Evolutionary conservation across 257 asterid genomes (phyloP).

Genomic region (Solanum tarapatanum): DNA sequence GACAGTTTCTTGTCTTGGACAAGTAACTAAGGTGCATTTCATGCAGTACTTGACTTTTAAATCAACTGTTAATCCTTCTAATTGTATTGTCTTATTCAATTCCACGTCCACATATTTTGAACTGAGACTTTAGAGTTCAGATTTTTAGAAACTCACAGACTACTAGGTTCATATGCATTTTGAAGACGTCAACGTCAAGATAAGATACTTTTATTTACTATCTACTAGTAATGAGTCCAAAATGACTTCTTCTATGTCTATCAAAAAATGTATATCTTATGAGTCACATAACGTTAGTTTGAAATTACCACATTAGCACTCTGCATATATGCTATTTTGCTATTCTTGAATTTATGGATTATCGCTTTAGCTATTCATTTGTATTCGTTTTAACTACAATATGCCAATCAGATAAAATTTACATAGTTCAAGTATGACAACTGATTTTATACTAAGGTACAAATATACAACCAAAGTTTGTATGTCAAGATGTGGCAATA

Average conservation of each 20-base stretch:
- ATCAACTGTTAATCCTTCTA: background rate
- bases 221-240: background rate
- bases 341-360: background rate
- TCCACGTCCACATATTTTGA: background rate
- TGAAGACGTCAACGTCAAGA: background rate
- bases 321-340: background rate
- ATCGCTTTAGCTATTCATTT: background rate
- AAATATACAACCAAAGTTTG: background rate
- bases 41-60: background rate
- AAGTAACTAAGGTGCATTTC: background rate
- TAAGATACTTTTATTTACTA: background rate
- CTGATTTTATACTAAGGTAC: background rate
- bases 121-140: background rate
- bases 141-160: background rate
- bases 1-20: background rate
- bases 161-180: background rate
- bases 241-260: background rate
- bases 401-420: background rate
- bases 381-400: background rate
- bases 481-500: background rate
- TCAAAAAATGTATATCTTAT: background rate
- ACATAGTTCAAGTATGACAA: background rate
- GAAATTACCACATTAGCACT: background rate
- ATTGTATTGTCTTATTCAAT: background rate
- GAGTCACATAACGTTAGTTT: background rate